These are phyloP conservation scores for Digitaria exilis DNA, from an alignment of 202 grass and related monocot genomes.

Conservation along the genomic window DNA sequence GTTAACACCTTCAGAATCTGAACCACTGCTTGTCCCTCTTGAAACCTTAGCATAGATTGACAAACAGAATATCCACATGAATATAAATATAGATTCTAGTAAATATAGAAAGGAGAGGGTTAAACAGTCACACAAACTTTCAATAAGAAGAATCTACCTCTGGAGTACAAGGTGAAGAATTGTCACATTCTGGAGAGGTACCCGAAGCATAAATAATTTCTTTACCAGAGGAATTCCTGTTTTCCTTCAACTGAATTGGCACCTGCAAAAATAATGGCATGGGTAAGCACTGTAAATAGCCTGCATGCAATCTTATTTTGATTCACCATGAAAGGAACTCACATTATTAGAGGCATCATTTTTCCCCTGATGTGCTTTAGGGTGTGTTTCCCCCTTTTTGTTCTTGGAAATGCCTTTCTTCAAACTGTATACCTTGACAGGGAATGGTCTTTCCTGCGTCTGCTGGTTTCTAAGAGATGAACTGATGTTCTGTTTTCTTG, in stretches of 20 bases:
- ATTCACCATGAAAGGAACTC: not conserved
- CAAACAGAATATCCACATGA: conserved; percentile 11
- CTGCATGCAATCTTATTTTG: not conserved
- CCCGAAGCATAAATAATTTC: conserved; percentile 31
- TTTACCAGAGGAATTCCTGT: not conserved
- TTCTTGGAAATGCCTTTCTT: conserved; percentile 26
- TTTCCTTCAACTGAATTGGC: conserved; percentile 38
- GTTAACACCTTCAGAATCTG: conserved; percentile 13
- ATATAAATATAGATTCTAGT: conserved; percentile 4
- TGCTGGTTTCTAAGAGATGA: conserved; percentile 17
- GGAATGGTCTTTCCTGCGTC: conserved; percentile 10
- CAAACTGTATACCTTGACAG: conserved; percentile 24
- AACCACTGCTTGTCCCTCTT: not conserved
- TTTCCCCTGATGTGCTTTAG: conserved; percentile 18
- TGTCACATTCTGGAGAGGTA: conserved; percentile 9
- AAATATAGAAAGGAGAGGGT: conserved; percentile 3
- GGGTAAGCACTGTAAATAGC: not conserved
- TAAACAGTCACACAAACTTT: conserved; percentile 19
- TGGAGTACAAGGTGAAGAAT: not conserved
- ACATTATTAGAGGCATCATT: conserved; percentile 26
- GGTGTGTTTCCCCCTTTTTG: conserved; percentile 18
- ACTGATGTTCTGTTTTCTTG: conserved; percentile 10
- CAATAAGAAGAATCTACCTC: conserved; percentile 14
- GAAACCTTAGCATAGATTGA: conserved; percentile 40
- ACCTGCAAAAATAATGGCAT: conserved; percentile 16